A percentile compares a stretch with the other conserved stretches of the same genome.
Conservation (phyloP, 306 rosid genomes). For the Trifolium dubium region DNA sequence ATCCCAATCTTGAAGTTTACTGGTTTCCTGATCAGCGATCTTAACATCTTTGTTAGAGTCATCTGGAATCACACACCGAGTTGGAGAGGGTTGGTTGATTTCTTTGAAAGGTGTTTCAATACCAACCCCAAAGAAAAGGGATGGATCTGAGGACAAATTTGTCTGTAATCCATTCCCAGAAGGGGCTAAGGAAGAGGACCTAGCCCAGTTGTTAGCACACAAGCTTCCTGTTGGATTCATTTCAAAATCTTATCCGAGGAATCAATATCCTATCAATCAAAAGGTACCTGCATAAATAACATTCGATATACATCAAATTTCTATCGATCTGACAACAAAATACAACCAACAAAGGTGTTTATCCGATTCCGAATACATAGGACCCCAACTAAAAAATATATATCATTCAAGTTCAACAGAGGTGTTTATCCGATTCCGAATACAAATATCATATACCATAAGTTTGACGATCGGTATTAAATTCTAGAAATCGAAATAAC, state of each 20-base stretch:
- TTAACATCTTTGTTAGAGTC: conserved; percentile 48
- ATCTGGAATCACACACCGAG: conserved; percentile 44
- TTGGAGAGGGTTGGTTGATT: conserved; percentile 51
- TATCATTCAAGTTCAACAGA: neutral
- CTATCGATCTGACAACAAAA: conserved; percentile 24
- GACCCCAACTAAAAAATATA: neutral
- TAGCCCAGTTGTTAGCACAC: conserved; percentile 61
- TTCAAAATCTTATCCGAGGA: conserved; percentile 32
- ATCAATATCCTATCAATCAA: conserved; percentile 46
- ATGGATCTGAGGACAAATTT: conserved; percentile 46
- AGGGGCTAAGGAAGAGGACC: conserved; percentile 49
- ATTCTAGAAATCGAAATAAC: conserved; percentile 32
- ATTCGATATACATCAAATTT: conserved; percentile 23
- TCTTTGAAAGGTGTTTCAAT: conserved; percentile 63
- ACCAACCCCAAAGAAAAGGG: conserved; percentile 54
- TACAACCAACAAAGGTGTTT: neutral
- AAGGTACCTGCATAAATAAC: conserved; percentile 35
- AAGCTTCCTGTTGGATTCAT: conserved; percentile 70
- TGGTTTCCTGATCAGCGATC: conserved; percentile 51
- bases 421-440: conserved; percentile 1
- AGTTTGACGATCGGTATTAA: neutral
- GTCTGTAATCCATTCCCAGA: conserved; percentile 49
- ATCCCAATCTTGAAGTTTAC: conserved; percentile 81
- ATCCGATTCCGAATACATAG: neutral
- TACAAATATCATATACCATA: conserved; percentile 23